These are phyloP conservation scores for Monilinia fructicola DNA, from an alignment of 2,329 filamentous ascomycete genomes.

Conservation along the genomic window DNA sequence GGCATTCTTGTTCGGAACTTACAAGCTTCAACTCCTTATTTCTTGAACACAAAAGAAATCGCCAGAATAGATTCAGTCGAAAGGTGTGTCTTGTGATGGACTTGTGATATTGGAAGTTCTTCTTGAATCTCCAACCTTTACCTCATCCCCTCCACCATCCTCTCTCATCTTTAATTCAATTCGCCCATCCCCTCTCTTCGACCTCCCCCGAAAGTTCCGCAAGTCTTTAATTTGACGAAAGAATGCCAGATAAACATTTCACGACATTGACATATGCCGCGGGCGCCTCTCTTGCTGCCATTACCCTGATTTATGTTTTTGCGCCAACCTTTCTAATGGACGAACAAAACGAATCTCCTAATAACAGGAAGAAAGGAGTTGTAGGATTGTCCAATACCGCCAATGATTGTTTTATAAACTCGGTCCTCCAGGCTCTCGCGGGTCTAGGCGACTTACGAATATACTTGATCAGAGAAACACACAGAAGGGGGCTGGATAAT, in stretches of 20 bases:
- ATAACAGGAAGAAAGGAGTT: conserved; percentile 66
- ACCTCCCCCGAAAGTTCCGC: conserved; percentile 6
- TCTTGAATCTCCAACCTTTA: background rate
- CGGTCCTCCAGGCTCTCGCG: conserved; percentile 87
- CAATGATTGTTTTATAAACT: conserved; percentile 98
- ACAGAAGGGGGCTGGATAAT: conserved; percentile 78
- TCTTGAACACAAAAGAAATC: conserved; percentile 1
- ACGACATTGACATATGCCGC: conserved; percentile 91
- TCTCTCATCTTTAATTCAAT: conserved; percentile 12
- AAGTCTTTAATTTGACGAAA: conserved; percentile 23
- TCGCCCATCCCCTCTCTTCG: conserved; percentile 20
- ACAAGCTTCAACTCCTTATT: conserved; percentile 14
- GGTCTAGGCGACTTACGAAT: conserved; percentile 84
- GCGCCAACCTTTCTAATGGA: conserved; percentile 96
- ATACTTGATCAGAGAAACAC: conserved; percentile 89
- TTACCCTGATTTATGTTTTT: conserved; percentile 95
- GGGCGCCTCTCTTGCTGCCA: conserved; percentile 89
- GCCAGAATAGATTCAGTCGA: conserved; percentile 7
- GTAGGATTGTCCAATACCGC: conserved; percentile 86
- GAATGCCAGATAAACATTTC: conserved; percentile 78
- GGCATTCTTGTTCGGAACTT: conserved; percentile 3
- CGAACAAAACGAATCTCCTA: conserved; percentile 59
- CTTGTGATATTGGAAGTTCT: conserved; percentile 5
- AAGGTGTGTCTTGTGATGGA: conserved; percentile 21
- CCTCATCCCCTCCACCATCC: conserved; percentile 3